phyloP scores from a whole-genome alignment of 805 yeast genomes.

The Tetrapisispora taiwanensis region DNA sequence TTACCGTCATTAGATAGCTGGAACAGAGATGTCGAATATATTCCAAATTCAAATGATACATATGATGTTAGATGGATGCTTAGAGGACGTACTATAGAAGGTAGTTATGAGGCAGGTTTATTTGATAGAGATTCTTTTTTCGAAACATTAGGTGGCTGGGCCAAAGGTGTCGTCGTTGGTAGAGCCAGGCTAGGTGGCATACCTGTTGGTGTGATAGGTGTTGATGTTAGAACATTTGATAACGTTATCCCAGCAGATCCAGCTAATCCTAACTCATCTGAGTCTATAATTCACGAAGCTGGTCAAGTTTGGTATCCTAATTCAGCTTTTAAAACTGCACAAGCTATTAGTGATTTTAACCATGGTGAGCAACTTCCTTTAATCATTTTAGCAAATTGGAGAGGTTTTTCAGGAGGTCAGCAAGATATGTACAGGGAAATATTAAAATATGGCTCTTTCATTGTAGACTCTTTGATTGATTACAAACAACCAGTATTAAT shows the following conservation, averaged over 20 bases:
- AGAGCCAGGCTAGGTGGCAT: conserved; percentile 98
- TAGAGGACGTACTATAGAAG: conserved; percentile 64
- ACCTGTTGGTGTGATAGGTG: conserved; percentile 96
- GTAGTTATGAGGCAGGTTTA: conserved; percentile 72
- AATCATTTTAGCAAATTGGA: conserved; percentile 98
- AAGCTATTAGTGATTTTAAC: conserved; percentile 95
- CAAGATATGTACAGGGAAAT: conserved; percentile 99
- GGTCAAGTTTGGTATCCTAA: conserved; percentile 99
- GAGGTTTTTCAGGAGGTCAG: conserved; percentile 99
- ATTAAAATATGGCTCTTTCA: conserved; percentile 90
- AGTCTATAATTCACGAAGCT: conserved; percentile 80
- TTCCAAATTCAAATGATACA: conserved; percentile 59
- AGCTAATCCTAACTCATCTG: conserved; percentile 93
- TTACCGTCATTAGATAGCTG: conserved; percentile 72
- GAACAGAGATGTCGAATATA: conserved; percentile 86
- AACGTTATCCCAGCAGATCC: conserved; percentile 95
- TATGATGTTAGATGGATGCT: conserved; percentile 95
- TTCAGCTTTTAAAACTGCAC: conserved; percentile 98
- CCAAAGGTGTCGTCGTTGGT: conserved; percentile 96
- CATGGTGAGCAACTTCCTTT: conserved; percentile 95
- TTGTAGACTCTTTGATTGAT: conserved; percentile 92
- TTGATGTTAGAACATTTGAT: conserved; percentile 83
- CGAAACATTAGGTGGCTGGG: conserved; percentile 97
- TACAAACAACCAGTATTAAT: conserved; percentile 95
- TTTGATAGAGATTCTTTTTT: conserved; percentile 90